Evolutionary conservation across 257 asterid species (phyloP).

Genomic region (Linderniella brevidens): DNA sequence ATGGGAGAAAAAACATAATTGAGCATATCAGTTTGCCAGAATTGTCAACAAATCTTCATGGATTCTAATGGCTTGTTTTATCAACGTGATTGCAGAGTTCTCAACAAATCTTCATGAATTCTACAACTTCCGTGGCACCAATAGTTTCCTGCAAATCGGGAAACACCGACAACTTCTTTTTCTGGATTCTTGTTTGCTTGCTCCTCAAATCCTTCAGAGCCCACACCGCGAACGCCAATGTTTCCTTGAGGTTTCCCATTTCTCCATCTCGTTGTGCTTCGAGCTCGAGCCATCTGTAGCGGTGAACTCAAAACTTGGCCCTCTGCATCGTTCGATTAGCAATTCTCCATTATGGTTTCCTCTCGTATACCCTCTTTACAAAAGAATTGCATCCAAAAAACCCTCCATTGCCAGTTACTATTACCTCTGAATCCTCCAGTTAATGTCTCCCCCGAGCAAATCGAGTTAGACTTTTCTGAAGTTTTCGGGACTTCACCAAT

Average conservation of each 20-base stretch:
- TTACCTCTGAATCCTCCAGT: slow-evolving; percentile 21
- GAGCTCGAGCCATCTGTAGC: too few relatives aligned
- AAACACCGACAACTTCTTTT: slow-evolving; percentile 28
- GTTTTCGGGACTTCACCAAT: slow-evolving; percentile 32
- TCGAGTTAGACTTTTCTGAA: slow-evolving; percentile 32
- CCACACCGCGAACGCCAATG: slow-evolving; percentile 21
- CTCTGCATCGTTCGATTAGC: too few relatives aligned
- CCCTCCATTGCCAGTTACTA: slow-evolving; percentile 10
- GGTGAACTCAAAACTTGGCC: too few relatives aligned
- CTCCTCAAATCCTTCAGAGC: slow-evolving; percentile 35
- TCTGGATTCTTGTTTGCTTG: slow-evolving; percentile 29
- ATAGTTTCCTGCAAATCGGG: slow-evolving; percentile 60
- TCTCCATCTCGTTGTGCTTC: slow-evolving; percentile 19
- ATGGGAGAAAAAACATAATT: too few relatives aligned
- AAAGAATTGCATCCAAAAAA: too few relatives aligned
- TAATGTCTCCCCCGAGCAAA: slow-evolving; percentile 24
- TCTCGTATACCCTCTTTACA: too few relatives aligned
- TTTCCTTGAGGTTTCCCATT: slow-evolving; percentile 34
- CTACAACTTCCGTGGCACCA: slow-evolving; percentile 32
- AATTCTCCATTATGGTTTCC: too few relatives aligned
- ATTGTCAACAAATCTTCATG: too few relatives aligned
- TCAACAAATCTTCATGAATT: slow-evolving; percentile 41
- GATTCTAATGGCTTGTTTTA: too few relatives aligned
- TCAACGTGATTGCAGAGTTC: too few relatives aligned
- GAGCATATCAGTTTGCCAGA: too few relatives aligned